Conservation (phyloP, 2,329 filamentous ascomycete species). For the Microdochium paspali region DNA sequence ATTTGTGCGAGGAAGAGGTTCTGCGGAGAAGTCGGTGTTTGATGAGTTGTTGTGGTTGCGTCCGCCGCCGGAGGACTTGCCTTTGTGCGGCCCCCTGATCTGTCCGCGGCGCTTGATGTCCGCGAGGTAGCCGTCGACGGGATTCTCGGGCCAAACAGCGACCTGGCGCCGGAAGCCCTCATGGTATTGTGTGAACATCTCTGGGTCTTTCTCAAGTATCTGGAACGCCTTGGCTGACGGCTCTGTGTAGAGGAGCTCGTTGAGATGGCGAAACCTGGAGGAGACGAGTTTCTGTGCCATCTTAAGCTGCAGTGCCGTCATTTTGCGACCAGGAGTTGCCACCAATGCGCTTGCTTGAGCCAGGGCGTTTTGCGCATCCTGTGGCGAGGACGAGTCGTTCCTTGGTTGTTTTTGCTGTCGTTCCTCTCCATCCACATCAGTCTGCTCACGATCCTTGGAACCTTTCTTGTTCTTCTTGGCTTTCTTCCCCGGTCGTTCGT, state of each 20-base stretch:
- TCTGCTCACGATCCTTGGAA: conserved; percentile 6
- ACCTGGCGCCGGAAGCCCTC: conserved; percentile 94
- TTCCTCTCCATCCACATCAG: conserved; percentile 6
- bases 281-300: conserved; percentile 95
- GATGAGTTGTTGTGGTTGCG: conserved; percentile 12
- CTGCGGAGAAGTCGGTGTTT: conserved; percentile 4
- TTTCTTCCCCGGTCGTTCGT: conserved; percentile 15
- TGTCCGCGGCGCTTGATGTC: conserved; percentile 61
- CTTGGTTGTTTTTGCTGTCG: conserved; percentile 12
- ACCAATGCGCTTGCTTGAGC: conserved; percentile 10
- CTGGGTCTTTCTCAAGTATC: conserved; percentile 75
- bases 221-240: conserved; percentile 75
- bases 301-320: conserved; percentile 85
- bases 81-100: conserved; percentile 22
- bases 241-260: conserved; percentile 91
- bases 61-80: conserved; percentile 1
- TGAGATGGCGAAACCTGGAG: conserved; percentile 92
- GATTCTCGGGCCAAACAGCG: conserved; percentile 92
- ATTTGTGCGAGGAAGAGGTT: conserved; percentile 56
- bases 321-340: conserved; percentile 40
- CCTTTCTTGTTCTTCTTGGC: conserved; percentile 15
- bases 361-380: conserved; percentile 4
- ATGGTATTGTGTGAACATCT: conserved; percentile 95
- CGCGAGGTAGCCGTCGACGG: conserved; percentile 76
- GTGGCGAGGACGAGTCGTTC: conserved; percentile 8